Conservation (phyloP, 2,329 filamentous ascomycete genomes). For the Orbilia blumenaviensis region DNA sequence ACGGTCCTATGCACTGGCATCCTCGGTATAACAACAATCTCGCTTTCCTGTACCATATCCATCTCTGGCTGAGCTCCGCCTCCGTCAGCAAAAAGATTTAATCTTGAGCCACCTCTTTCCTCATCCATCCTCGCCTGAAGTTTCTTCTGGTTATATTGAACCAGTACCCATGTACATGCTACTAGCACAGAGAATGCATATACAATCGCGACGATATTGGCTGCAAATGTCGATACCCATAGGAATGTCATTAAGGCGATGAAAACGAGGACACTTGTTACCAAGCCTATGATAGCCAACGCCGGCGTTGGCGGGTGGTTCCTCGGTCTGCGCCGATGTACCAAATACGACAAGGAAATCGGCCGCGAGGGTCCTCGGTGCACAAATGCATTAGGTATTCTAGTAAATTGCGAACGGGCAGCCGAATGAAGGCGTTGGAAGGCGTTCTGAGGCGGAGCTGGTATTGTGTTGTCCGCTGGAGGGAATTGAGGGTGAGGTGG, state of each 20-base stretch:
- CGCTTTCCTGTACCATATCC: slow-evolving; percentile 49
- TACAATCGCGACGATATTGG: slow-evolving; percentile 49
- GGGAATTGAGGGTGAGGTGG: slow-evolving; percentile 22
- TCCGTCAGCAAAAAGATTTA: slow-evolving; percentile 21
- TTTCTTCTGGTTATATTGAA: slow-evolving; percentile 48
- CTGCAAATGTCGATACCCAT: slow-evolving; percentile 46
- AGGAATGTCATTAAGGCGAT: slow-evolving; percentile 44
- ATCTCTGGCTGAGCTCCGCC: slow-evolving; percentile 27
- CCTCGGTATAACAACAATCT: slow-evolving; percentile 51
- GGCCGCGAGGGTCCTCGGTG: slow-evolving; percentile 6
- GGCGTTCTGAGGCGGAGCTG: slow-evolving; percentile 25
- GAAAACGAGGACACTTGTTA: slow-evolving; percentile 41
- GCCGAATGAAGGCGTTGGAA: slow-evolving; percentile 33
- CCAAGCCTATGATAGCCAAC: slow-evolving; percentile 43
- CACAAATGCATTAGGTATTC: slow-evolving; percentile 23
- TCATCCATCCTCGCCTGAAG: slow-evolving; percentile 7
- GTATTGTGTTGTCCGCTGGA: slow-evolving; percentile 9
- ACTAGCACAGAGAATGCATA: slow-evolving; percentile 42
- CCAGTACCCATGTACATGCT: slow-evolving; percentile 39
- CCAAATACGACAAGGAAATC: slow-evolving; percentile 34
- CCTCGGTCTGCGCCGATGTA: slow-evolving; percentile 22
- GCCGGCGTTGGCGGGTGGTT: slow-evolving; percentile 43
- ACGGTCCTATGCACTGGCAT: slow-evolving; percentile 47
- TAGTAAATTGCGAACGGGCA: slow-evolving; percentile 13
- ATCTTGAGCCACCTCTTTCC: slow-evolving; percentile 21